Evolutionary conservation across 2,329 filamentous ascomycete species (phyloP).

Genomic region (Aspergillus arachidicola): DNA sequence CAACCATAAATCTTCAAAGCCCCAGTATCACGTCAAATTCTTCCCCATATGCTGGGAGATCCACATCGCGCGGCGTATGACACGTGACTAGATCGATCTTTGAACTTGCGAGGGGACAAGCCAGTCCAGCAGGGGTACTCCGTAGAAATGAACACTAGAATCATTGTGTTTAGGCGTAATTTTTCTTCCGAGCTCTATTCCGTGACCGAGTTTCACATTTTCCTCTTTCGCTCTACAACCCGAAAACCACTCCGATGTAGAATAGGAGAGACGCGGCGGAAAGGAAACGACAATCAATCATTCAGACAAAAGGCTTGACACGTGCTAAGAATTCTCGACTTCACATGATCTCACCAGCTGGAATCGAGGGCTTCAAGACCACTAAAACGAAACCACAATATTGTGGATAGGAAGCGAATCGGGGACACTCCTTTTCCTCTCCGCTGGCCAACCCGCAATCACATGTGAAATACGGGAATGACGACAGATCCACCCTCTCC

Average conservation of each 20-base stretch:
- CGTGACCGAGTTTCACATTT: background rate
- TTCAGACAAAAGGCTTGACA: background rate
- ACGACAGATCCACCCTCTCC: background rate
- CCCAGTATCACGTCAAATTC: no score
- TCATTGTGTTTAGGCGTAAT: background rate
- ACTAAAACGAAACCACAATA: background rate
- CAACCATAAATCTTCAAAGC: no score
- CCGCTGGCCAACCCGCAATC: background rate
- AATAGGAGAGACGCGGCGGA: background rate
- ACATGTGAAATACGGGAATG: background rate
- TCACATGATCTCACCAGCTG: background rate
- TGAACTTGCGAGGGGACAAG: background rate
- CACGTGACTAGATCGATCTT: background rate
- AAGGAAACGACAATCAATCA: background rate
- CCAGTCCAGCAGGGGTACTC: background rate
- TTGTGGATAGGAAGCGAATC: background rate
- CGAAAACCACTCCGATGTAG: background rate
- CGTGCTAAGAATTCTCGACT: background rate
- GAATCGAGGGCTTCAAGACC: background rate
- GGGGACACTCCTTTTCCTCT: background rate
- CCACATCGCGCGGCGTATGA: background rate
- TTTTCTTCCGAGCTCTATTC: background rate
- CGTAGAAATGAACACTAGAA: background rate
- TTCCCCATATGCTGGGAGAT: background rate
- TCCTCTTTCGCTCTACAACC: background rate